Evolutionary conservation across 2,329 filamentous ascomycete genomes (phyloP), one percentile per base, ranked within the genome.

Genomic region (Fusarium metavorans): DNA sequence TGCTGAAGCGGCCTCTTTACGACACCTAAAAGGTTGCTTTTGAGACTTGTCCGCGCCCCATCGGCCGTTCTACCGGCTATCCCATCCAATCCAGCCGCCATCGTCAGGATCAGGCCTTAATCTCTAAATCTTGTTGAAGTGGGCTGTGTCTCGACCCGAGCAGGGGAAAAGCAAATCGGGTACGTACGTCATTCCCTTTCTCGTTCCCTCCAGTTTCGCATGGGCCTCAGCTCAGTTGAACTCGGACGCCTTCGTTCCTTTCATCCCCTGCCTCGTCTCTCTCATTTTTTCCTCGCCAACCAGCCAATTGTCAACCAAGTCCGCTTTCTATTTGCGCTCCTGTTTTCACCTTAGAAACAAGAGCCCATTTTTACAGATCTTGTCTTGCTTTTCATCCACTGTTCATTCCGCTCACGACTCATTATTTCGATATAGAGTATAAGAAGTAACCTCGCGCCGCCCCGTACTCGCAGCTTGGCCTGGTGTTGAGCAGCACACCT

Each of bases 141-240:
- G 68, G 68, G 71, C 72, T 74, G 68, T 74, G 72, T 68, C 63
- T 74, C 63, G 14, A 64, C 54, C 41, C 48, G 63, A 71, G 41
- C 67, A 66, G 65, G 58, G 57, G 52, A 60, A 60, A 64, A 50
- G 43, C 58, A 67, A 67, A 50, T 61, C 32, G 57, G 39, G 69
- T 73, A 63, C 65, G 57, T 73, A 63, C 69, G 57, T 73, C 45
- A 70, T 72, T 61, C 34, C 35, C 43, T 23, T 18, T 48, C 71
- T 57, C 27, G 14, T 30, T 60, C 20, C 67, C 43, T 27, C 23
- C 61, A 62, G 50, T 59, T 23, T 20, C 43, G 50, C 61, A 48
- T 59, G 23, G 25, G 30, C 30, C 48, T 52, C 10, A 50, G 45
- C 45, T 50, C 16, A 52, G 48, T 39, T 63, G 32, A 52, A 54